Percentiles rank a stretch among this genome's conserved stretches.
These are phyloP conservation scores for Nemania diffusa DNA, from an alignment of 2,329 filamentous ascomycete genomes.

Conservation along the genomic window DNA sequence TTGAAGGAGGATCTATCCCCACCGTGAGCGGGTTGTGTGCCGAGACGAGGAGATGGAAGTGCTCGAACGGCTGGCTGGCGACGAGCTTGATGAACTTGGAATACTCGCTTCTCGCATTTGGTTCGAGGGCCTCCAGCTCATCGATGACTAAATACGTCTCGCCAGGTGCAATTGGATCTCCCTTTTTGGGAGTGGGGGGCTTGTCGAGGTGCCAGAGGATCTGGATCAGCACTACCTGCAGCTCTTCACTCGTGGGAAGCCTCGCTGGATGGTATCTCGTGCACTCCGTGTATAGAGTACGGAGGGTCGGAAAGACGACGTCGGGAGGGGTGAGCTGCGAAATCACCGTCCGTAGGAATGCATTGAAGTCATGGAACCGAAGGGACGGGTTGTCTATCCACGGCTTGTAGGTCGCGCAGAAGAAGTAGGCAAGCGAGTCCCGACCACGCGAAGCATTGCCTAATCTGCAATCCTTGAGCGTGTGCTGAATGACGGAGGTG, in stretches of 20 bases:
- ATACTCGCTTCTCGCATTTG: conserved; percentile 13
- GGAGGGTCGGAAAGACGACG: conserved; percentile 19
- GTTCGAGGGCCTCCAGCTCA: conserved; percentile 22
- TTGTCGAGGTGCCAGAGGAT: conserved; percentile 21
- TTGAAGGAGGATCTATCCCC: not conserved
- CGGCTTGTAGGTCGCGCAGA: conserved; percentile 27
- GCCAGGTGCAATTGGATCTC: conserved; percentile 19
- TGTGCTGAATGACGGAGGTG: conserved; percentile 31
- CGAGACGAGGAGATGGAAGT: conserved; percentile 31
- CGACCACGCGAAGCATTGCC: conserved; percentile 7
- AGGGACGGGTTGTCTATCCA: not conserved
- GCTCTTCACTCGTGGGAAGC: conserved; percentile 25
- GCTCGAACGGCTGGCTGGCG: not conserved
- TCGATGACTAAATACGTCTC: conserved; percentile 35
- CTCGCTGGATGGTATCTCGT: conserved; percentile 29
- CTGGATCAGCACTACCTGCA: conserved; percentile 20
- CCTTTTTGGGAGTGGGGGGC: not conserved
- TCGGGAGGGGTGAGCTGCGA: conserved; percentile 34
- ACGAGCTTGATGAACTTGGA: conserved; percentile 26
- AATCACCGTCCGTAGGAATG: conserved; percentile 34
- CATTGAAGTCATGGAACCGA: conserved; percentile 11
- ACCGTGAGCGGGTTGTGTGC: not conserved
- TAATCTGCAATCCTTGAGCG: conserved; percentile 13
- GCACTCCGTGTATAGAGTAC: conserved; percentile 22
- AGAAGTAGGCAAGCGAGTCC: conserved; percentile 39